A percentile compares a stretch with the other conserved stretches of the same genome.
These are phyloP conservation scores for Aspergillus carbonarius DNA, from an alignment of 2,329 filamentous ascomycete species.

Conservation along the genomic window DNA sequence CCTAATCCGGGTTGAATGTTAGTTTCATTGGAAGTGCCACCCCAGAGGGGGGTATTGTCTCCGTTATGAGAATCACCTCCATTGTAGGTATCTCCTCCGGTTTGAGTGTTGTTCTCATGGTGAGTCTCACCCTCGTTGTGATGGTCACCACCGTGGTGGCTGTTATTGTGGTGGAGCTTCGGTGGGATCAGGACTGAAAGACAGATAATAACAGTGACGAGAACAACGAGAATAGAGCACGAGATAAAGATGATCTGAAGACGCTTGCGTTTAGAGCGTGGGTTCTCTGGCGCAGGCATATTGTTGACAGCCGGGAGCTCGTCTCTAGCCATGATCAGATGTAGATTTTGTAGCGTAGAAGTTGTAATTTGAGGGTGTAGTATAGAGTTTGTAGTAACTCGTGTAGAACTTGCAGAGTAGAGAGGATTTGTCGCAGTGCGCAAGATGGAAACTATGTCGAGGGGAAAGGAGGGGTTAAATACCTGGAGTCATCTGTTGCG, in stretches of 20 bases:
- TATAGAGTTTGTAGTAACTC: too few relatives aligned
- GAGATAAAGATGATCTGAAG: background rate
- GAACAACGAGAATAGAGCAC: background rate
- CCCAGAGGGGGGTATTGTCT: background rate
- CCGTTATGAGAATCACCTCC: background rate
- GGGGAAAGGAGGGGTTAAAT: background rate
- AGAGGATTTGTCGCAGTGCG: background rate
- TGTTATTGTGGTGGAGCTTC: background rate
- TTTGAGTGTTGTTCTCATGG: too few relatives aligned
- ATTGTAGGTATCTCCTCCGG: background rate
- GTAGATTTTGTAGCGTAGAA: background rate
- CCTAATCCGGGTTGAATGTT: background rate
- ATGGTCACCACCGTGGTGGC: background rate
- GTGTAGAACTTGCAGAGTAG: background rate
- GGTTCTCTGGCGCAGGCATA: background rate
- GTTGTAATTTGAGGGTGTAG: background rate
- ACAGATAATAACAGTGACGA: background rate
- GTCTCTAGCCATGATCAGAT: background rate
- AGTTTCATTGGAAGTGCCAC: background rate
- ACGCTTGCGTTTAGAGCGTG: background rate
- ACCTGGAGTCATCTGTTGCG: background rate
- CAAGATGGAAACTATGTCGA: background rate
- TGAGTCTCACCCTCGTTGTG: background rate
- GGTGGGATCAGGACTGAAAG: background rate
- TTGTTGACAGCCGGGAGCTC: background rate